Percentiles rank a stretch among this genome's conserved stretches.
Evolutionary conservation across 495 filamentous ascomycete genomes (phyloP).

Genomic region (Trichoderma orchidacearum): DNA sequence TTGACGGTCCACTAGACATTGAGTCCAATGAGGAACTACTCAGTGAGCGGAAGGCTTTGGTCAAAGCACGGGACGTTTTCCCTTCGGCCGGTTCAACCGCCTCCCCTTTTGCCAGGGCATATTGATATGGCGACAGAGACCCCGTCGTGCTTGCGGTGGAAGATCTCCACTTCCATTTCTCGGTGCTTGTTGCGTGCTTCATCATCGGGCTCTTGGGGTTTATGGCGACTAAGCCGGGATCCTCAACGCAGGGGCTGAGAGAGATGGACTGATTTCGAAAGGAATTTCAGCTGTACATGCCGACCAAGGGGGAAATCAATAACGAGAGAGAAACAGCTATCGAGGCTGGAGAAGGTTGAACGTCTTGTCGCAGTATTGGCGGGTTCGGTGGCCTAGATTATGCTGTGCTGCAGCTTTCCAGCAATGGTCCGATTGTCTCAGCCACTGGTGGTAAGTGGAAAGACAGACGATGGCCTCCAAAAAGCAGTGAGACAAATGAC

Average conservation of each 20-base stretch:
- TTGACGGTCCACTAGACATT: neutral
- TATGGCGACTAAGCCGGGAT: neutral
- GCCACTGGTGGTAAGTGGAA: neutral
- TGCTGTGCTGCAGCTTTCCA: neutral
- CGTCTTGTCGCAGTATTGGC: neutral
- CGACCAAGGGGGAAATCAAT: neutral
- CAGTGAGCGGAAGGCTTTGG: conserved; percentile 1
- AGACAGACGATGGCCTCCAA: neutral
- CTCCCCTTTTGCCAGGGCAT: neutral
- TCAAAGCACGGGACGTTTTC: neutral
- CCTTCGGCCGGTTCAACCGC: neutral
- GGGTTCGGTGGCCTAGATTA: neutral
- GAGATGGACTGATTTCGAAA: neutral
- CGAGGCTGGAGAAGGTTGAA: neutral
- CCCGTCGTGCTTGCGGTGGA: neutral
- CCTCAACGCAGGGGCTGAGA: neutral
- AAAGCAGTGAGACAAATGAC: neutral
- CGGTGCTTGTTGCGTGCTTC: neutral
- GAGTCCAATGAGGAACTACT: conserved; percentile 2
- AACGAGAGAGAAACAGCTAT: neutral
- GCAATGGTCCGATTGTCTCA: neutral
- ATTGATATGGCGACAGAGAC: neutral
- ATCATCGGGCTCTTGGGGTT: no score
- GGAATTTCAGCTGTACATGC: neutral
- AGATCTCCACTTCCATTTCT: conserved; percentile 1